Conservation (phyloP, 192 early-diverging fungal species). For the Coemansia sp. region DNA sequence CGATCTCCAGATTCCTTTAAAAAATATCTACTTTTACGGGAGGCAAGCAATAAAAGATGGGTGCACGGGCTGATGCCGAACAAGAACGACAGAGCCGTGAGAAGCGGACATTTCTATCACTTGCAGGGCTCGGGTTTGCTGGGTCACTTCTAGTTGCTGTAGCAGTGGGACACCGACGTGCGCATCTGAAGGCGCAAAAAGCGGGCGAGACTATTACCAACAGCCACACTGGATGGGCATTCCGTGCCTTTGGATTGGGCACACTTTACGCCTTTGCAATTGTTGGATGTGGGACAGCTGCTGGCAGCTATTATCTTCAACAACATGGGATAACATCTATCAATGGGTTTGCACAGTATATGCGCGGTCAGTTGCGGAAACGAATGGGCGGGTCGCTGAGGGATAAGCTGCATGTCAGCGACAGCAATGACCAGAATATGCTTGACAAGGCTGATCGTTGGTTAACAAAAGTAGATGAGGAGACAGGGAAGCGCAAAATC, state of each 20-base stretch:
- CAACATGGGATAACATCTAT: slow-evolving; percentile 18
- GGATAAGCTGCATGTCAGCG: slow-evolving; percentile 15
- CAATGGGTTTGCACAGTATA: slow-evolving; percentile 9
- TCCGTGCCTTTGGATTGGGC: slow-evolving; percentile 39
- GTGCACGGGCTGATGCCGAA: slow-evolving; percentile 24
- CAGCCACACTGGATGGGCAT: slow-evolving; percentile 27
- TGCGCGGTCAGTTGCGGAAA: slow-evolving; percentile 13
- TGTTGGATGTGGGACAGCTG: slow-evolving; percentile 26
- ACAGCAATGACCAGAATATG: slow-evolving; percentile 14
- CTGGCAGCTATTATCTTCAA: slow-evolving; percentile 34
- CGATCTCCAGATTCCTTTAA: too few relatives aligned
- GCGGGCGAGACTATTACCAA: slow-evolving; percentile 24
- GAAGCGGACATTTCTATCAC: slow-evolving; percentile 25
- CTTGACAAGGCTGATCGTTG: slow-evolving; percentile 19
- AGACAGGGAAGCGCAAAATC: slow-evolving; percentile 28
- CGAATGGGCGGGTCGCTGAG: slow-evolving; percentile 14
- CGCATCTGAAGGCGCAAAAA: slow-evolving; percentile 15
- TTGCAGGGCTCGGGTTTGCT: slow-evolving; percentile 30
- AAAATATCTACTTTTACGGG: neutral
- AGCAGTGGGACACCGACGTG: slow-evolving; percentile 41
- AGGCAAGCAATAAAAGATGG: neutral
- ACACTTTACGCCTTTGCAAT: slow-evolving; percentile 41
- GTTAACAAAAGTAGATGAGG: slow-evolving; percentile 21
- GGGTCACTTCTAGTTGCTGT: slow-evolving; percentile 31
- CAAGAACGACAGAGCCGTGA: slow-evolving; percentile 32